Evolutionary conservation across 2,329 filamentous ascomycete genomes (phyloP).

Genomic region (Lecanicillium sp.): DNA sequence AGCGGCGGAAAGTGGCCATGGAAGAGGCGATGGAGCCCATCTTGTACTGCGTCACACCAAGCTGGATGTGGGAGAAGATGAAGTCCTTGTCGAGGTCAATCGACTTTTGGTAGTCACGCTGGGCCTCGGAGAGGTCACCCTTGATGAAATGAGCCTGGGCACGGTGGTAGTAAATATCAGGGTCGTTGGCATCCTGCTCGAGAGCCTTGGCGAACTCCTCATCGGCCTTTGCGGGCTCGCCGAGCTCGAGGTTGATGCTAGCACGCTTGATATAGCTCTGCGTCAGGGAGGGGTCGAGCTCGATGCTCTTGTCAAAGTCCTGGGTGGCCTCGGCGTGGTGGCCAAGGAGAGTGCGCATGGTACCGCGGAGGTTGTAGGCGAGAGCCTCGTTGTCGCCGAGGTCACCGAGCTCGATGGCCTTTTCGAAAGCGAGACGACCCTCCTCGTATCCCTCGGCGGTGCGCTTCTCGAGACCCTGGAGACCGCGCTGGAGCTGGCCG

Average conservation of each 20-base stretch:
- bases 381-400: slow-evolving; percentile 80
- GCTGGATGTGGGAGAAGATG: slow-evolving; percentile 99
- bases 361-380: slow-evolving; percentile 94
- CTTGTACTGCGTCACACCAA: slow-evolving; percentile 99
- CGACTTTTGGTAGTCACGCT: slow-evolving; percentile 98
- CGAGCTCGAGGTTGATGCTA: slow-evolving; percentile 93
- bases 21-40: slow-evolving; percentile 96
- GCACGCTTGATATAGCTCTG: slow-evolving; percentile 99
- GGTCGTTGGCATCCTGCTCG: slow-evolving; percentile 78
- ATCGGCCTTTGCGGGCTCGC: slow-evolving; percentile 78
- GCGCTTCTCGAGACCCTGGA: slow-evolving; percentile 75
- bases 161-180: slow-evolving; percentile 98
- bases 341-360: slow-evolving; percentile 87
- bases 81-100: slow-evolving; percentile 94
- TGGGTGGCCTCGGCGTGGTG: slow-evolving; percentile 76
- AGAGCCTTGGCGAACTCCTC: slow-evolving; percentile 83
- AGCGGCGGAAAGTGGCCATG: slow-evolving; percentile 96
- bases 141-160: slow-evolving; percentile 98
- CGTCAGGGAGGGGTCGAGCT: slow-evolving; percentile 78
- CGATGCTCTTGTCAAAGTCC: slow-evolving; percentile 89
- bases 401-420: slow-evolving; percentile 74
- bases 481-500: slow-evolving; percentile 77
- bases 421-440: slow-evolving; percentile 78
- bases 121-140: slow-evolving; percentile 83
- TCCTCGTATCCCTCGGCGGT: slow-evolving; percentile 89